A percentile compares a stretch with the other conserved stretches of the same genome.
phyloP scores from a whole-genome alignment of 176 grass and related monocot species.

The Triticum aestivum region DNA sequence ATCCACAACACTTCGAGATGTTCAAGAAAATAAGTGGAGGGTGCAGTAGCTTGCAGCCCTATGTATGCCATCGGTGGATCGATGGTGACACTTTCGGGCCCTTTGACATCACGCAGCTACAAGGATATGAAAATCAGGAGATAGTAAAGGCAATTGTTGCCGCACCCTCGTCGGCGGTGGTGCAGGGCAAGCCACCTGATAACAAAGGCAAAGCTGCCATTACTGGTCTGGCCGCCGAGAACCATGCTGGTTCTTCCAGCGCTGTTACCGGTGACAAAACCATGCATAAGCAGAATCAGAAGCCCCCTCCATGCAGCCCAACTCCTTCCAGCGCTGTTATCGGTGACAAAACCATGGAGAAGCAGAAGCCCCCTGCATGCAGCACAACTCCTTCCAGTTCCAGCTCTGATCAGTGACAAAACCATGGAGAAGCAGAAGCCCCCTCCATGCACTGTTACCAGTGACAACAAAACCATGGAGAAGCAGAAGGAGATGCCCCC shows the following conservation, averaged over 20 bases:
- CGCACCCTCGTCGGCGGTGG: conserved; percentile 23
- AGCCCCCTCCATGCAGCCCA: background rate
- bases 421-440: background rate
- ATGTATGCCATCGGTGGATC: conserved; percentile 41
- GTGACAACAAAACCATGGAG: no score
- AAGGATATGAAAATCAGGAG: conserved; percentile 65
- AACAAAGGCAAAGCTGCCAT: background rate
- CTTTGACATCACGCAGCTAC: conserved; percentile 51
- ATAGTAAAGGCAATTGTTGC: conserved; percentile 32
- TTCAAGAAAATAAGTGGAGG: conserved; percentile 27
- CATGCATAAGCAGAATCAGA: no score
- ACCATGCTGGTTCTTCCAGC: background rate
- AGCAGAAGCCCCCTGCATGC: background rate
- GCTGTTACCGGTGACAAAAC: no score
- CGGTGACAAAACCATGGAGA: no score
- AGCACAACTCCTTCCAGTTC: no score
- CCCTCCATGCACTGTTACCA: no score
- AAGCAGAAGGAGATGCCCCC: background rate
- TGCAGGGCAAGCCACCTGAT: conserved; percentile 26
- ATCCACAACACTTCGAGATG: conserved; percentile 50
- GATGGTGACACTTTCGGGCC: conserved; percentile 40
- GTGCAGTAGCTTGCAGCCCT: conserved; percentile 30
- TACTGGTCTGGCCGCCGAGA: background rate
- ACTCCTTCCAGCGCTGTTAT: background rate
- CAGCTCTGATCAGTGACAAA: no score